phyloP scores from a whole-genome alignment of 805 yeast species.

The Metschnikowia proteae region DNA sequence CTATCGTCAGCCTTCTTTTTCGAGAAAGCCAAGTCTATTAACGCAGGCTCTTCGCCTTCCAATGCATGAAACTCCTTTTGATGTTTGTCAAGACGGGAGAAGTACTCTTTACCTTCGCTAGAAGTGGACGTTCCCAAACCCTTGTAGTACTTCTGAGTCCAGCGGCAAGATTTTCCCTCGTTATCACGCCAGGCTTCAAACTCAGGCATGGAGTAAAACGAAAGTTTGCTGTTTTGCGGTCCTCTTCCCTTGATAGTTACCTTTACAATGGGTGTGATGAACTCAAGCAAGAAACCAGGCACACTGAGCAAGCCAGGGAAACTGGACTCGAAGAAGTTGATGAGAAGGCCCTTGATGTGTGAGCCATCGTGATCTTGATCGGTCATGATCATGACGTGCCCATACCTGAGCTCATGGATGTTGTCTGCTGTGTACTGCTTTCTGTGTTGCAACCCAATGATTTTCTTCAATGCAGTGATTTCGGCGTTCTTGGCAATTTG shows the following conservation, averaged over 20 bases:
- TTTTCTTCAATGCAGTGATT: constrained; percentile 91
- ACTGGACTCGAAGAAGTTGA: constrained; percentile 87
- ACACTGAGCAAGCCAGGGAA: constrained; percentile 89
- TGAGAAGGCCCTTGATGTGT: constrained; percentile 92
- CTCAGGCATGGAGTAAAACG: constrained; percentile 94
- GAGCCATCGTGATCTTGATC: constrained; percentile 99
- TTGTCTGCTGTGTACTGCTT: constrained; percentile 64
- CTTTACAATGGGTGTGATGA: constrained; percentile 94
- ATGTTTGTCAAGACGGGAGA: constrained; percentile 79
- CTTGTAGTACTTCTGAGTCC: constrained; percentile 94
- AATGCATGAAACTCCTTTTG: constrained; percentile 80
- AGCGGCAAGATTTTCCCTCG: constrained; percentile 68
- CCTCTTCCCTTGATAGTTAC: constrained; percentile 64
- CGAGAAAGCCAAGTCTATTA: constrained; percentile 89
- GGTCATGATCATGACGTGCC: constrained; percentile 98
- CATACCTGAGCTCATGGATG: constrained; percentile 76
- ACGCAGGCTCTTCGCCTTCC: constrained; percentile 68
- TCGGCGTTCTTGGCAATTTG: constrained; percentile 91
- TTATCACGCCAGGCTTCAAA: constrained; percentile 89
- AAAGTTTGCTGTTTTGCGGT: constrained; percentile 46
- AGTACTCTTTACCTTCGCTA: constrained; percentile 83
- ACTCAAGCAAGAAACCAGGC: constrained; percentile 90
- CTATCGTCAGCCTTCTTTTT: constrained; percentile 95
- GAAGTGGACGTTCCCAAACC: constrained; percentile 95
- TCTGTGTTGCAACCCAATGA: constrained; percentile 92